Percentiles rank a stretch among this genome's conserved stretches.
Conservation (phyloP, 768 basidiomycete genomes). For the Mycena venus region DNA sequence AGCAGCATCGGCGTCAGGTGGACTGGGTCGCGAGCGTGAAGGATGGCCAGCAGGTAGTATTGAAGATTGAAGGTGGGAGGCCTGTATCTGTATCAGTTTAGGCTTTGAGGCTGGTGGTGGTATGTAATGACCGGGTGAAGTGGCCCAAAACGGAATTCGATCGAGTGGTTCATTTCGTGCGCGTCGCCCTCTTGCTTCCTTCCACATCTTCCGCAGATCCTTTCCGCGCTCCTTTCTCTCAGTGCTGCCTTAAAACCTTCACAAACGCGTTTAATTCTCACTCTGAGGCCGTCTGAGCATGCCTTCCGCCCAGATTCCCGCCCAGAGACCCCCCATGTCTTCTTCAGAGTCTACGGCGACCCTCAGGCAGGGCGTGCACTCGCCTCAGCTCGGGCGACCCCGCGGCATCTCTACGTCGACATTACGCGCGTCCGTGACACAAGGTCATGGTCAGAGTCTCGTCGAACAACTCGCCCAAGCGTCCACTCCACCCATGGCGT, state of each 20-base stretch:
- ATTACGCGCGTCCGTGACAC: slow-evolving; percentile 7
- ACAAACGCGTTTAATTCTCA: slow-evolving; percentile 9
- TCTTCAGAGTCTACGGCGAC: slow-evolving; percentile 29
- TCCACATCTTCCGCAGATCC: slow-evolving; percentile 8
- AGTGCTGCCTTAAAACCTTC: slow-evolving; percentile 30
- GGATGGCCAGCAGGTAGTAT: not conserved
- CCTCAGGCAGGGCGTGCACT: slow-evolving; percentile 2
- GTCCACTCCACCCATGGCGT: not conserved
- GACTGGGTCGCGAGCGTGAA: not conserved
- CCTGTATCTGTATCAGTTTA: not conserved
- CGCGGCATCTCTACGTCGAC: slow-evolving; percentile 29
- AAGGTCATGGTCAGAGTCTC: slow-evolving; percentile 17
- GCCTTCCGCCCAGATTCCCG: slow-evolving; percentile 18
- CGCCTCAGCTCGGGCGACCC: slow-evolving; percentile 19
- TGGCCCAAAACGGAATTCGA: not conserved
- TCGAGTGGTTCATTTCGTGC: slow-evolving; percentile 8
- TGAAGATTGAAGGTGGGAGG: not conserved
- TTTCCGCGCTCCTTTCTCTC: slow-evolving; percentile 14
- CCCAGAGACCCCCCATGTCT: slow-evolving; percentile 17
- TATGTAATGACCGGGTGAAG: too few species aligned
- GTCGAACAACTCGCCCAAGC: slow-evolving; percentile 16
- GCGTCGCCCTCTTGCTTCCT: not conserved
- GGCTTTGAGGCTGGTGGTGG: not conserved
- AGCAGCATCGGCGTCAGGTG: not conserved
- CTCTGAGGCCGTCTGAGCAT: slow-evolving; percentile 1